Evolutionary conservation across 768 basidiomycete genomes (phyloP), one percentile per base, ranked within the genome.

Genomic region (Dacryopinax primogenitus): DNA sequence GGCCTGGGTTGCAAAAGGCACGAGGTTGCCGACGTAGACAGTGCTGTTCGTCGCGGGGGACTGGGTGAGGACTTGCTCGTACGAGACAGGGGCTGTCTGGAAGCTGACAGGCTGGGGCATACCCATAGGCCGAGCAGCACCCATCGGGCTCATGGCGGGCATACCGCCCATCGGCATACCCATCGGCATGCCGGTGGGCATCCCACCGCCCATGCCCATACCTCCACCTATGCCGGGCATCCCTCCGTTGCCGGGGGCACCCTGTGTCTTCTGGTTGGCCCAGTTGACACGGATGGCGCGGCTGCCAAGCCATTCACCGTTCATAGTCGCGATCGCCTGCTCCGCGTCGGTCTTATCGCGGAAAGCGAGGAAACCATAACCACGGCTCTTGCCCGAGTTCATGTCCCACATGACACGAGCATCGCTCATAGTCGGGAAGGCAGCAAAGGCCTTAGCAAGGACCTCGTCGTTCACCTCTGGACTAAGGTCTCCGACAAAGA

Each of bases 361-460:
- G 83, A 97, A 98, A 1, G 95, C 94, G 69, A 98, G 84, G 83
- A 98, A 98, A 62, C 95, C 94, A 73, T 98, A 97, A 41, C 95
- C 95, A 72, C 95, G 88, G 72, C 88, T 92, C 79, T 98, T 97
- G 67, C 96, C 96, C 63, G 94, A 95, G 78, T 94, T 96, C 92
- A 98, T 97, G 75, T 99, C 96, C 95, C 95, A 98, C 95, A 98
- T 98, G 67, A 98, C 96, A 34, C 96, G 85, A 62, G 95, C 95
- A 76, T 99, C 96, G 63, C 92, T 94, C 78, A 99, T 82, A 67
- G 88, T 89, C 33, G 93, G 94, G 74, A 99, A 99, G 37, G 95
- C 95, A 71, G 85, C 86, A 81, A 99, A 99, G 6, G 96, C 96
- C 79, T 98, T 97, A 66, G 79, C 87, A 68, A 99, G 86, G 64